Percentiles rank a stretch among this genome's conserved stretches.
Evolutionary conservation across 2,329 filamentous ascomycete species (phyloP).

Genomic region (Aureobasidium sp.): DNA sequence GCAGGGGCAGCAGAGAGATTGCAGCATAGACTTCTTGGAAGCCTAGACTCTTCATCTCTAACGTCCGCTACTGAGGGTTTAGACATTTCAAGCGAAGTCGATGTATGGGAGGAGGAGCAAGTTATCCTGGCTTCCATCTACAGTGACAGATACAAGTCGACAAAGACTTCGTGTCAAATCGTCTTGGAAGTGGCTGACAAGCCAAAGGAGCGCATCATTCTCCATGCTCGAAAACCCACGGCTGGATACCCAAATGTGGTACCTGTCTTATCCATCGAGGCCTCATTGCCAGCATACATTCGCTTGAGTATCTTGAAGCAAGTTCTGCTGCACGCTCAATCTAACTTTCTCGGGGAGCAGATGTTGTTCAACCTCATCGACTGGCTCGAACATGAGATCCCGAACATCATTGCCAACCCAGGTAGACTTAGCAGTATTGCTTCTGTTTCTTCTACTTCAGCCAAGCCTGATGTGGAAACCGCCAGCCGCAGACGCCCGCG

Average conservation of each 20-base stretch:
- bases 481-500: constrained; percentile 14
- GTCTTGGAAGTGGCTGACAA: constrained; percentile 49
- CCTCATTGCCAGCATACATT: constrained; percentile 78
- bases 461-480: constrained; percentile 28
- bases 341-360: constrained; percentile 69
- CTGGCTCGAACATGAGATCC: constrained; percentile 82
- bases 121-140: constrained; percentile 79
- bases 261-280: constrained; percentile 62
- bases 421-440: constrained; percentile 80
- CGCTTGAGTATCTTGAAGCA: constrained; percentile 80
- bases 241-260: constrained; percentile 62
- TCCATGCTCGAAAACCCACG: constrained; percentile 65
- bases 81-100: constrained; percentile 32
- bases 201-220: constrained; percentile 38
- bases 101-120: constrained; percentile 80
- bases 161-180: constrained; percentile 57
- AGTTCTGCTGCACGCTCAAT: constrained; percentile 62
- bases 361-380: constrained; percentile 89
- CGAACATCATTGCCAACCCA: constrained; percentile 74
- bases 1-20: constrained; percentile 69
- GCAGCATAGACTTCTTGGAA: constrained; percentile 58
- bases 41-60: constrained; percentile 19
- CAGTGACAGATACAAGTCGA: constrained; percentile 58
- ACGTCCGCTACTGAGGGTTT: constrained; percentile 31
- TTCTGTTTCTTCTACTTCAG: constrained; percentile 58